phyloP scores from a whole-genome alignment of 1,284 basidiomycete genomes.

The Microbotryum intermedium region DNA sequence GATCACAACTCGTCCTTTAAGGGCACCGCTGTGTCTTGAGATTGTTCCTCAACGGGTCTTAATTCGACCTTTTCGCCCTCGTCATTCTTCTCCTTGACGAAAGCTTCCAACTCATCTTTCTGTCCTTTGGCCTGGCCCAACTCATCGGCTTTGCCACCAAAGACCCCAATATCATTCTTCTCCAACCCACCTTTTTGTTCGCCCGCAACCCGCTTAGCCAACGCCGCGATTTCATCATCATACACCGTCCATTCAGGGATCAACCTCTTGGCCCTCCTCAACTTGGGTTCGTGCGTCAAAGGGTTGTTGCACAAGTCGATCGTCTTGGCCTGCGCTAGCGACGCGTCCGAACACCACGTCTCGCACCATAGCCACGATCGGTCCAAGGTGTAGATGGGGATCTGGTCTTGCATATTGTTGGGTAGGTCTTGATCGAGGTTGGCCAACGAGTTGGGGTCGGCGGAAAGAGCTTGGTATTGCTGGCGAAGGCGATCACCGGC shows the following conservation, averaged over 20 bases:
- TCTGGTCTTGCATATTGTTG: conserved; percentile 51
- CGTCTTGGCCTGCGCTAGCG: conserved; percentile 69
- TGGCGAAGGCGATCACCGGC: conserved; percentile 77
- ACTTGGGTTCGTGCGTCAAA: conserved; percentile 65
- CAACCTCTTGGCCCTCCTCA: conserved; percentile 71
- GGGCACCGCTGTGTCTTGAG: no score
- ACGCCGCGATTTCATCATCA: conserved; percentile 48
- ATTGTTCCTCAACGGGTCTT: no score
- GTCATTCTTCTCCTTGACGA: conserved; percentile 3
- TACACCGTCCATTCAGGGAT: conserved; percentile 97
- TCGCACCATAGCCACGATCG: conserved; percentile 85
- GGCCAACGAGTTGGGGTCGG: conserved; percentile 84
- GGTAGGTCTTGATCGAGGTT: conserved; percentile 97
- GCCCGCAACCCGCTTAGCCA: conserved; percentile 35
- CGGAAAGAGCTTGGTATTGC: conserved; percentile 73
- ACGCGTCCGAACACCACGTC: conserved; percentile 65
- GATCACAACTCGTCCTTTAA: no score
- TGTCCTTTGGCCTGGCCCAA: conserved; percentile 27
- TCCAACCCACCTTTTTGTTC: not conserved
- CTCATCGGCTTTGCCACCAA: conserved; percentile 21
- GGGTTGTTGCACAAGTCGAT: conserved; percentile 91
- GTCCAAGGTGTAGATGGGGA: conserved; percentile 64
- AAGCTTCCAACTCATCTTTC: conserved; percentile 15
- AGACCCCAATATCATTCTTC: conserved; percentile 1
- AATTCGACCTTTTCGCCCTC: not conserved